Percentiles rank a stretch among this genome's conserved stretches.
Evolutionary conservation across 2,329 filamentous ascomycete species (phyloP).

Genomic region (Nannizzia gypsea): DNA sequence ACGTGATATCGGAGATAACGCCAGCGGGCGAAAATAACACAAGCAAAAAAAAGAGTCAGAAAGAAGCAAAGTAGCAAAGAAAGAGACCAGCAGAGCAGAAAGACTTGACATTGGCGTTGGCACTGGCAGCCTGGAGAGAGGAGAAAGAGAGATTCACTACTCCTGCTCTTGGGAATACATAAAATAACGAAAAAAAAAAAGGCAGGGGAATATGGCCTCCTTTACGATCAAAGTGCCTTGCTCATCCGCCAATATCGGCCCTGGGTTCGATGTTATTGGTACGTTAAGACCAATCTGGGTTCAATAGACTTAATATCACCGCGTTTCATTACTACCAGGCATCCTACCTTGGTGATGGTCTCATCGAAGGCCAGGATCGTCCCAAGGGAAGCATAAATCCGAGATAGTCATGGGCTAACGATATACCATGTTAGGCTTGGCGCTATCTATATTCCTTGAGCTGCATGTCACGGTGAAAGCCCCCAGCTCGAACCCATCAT

Average conservation of each 20-base stretch:
- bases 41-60: not conserved
- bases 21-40: not conserved
- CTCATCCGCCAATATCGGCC: conserved; percentile 95
- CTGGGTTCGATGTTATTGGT: conserved; percentile 87
- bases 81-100: not conserved
- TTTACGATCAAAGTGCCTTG: conserved; percentile 72
- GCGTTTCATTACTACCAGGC: not conserved
- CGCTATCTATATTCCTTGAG: conserved; percentile 87
- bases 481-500: conserved; percentile 36
- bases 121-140: not conserved
- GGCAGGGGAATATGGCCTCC: not conserved
- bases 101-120: not conserved
- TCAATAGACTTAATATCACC: not conserved
- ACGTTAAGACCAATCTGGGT: not conserved
- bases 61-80: not conserved
- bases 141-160: not conserved
- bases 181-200: not conserved
- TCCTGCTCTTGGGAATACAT: not conserved
- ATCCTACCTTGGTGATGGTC: not conserved
- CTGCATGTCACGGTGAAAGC: conserved; percentile 63
- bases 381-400: not conserved
- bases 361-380: not conserved
- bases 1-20: not conserved
- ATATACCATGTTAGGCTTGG: conserved; percentile 49
- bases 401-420: not conserved